A percentile compares a stretch with the other conserved stretches of the same genome.
These are phyloP conservation scores for Trichoderma sp. DNA, from an alignment of 2,329 filamentous ascomycete species.

Conservation along the genomic window DNA sequence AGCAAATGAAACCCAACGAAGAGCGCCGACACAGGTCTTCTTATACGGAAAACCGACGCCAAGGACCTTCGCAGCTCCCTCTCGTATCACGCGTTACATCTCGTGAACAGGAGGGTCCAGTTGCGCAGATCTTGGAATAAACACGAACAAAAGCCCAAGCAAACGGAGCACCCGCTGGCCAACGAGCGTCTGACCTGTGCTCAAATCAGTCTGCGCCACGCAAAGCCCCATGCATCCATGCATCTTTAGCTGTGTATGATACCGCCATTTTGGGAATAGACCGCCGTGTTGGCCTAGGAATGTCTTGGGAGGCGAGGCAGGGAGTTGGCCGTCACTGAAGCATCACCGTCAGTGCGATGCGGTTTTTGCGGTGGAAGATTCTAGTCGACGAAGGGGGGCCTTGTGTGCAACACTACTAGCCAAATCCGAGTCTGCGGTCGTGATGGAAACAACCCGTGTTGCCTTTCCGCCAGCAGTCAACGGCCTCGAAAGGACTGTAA, in stretches of 20 bases:
- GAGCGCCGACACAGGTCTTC: neutral
- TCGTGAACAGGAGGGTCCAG: constrained; percentile 11
- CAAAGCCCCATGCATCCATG: constrained; percentile 21
- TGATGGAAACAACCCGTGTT: neutral
- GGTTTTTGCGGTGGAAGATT: neutral
- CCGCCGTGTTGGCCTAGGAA: neutral
- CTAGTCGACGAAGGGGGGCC: neutral
- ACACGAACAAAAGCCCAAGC: constrained; percentile 6
- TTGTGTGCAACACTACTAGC: neutral
- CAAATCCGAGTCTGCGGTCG: neutral
- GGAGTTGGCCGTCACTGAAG: constrained; percentile 1
- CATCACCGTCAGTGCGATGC: neutral
- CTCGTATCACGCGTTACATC: constrained; percentile 9
- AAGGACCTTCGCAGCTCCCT: neutral
- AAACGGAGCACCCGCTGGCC: neutral
- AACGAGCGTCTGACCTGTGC: constrained; percentile 2
- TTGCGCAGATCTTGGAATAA: constrained; percentile 12
- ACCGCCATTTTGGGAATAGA: constrained; percentile 6
- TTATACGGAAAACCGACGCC: neutral
- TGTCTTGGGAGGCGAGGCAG: neutral
- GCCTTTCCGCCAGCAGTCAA: neutral
- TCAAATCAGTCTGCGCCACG: constrained; percentile 27
- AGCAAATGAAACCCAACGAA: constrained; percentile 36
- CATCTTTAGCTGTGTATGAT: constrained; percentile 11
- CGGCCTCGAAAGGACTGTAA: too few relatives aligned